Evolutionary conservation across 306 rosid species (phyloP).

Genomic region (Sicyos edulis): DNA sequence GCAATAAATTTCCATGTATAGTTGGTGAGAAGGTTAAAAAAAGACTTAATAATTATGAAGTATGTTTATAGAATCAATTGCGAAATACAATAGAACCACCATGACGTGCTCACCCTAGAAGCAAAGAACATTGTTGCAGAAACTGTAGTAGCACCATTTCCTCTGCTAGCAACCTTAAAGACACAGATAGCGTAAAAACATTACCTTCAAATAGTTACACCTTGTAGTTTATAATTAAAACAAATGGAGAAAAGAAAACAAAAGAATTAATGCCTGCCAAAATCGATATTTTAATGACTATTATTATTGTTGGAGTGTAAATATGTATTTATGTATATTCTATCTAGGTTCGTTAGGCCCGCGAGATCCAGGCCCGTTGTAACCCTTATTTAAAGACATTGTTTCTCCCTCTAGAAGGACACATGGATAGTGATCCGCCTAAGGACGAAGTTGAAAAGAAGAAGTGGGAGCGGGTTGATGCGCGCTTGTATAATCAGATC

Average conservation of each 20-base stretch:
- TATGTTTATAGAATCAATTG: constrained; percentile 6
- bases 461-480: no score
- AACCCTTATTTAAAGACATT: no score
- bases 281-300: not conserved
- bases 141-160: constrained; percentile 90
- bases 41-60: not conserved
- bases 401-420: no score
- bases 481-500: no score
- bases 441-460: no score
- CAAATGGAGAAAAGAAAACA: constrained; percentile 6
- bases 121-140: constrained; percentile 89
- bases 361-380: no score
- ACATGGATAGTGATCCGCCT: no score
- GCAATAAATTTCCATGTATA: constrained; percentile 22
- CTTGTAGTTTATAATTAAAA: not conserved
- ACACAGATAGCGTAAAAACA: constrained; percentile 1
- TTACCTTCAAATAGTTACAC: constrained; percentile 14
- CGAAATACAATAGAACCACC: constrained; percentile 16
- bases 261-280: not conserved
- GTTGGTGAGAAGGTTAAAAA: constrained; percentile 10
- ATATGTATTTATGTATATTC: no score
- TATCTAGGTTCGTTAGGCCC: no score
- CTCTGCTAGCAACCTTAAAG: constrained; percentile 64
- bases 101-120: constrained; percentile 42
- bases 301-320: no score